Percentiles rank a stretch among this genome's conserved stretches.
Evolutionary conservation across 345 rosid genomes (phyloP).

Genomic region (Citropsis articulata): DNA sequence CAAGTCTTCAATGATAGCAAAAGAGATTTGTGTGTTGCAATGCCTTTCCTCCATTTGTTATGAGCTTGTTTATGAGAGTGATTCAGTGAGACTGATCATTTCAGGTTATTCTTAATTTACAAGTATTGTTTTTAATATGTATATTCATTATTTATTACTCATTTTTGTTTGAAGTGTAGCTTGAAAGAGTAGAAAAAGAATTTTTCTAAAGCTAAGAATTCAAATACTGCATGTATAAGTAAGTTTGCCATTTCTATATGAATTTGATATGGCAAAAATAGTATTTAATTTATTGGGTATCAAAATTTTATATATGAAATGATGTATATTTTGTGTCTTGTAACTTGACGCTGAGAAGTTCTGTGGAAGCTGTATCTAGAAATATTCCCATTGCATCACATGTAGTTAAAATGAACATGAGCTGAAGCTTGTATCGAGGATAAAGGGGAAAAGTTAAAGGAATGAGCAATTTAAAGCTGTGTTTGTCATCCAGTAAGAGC

Average conservation of each 20-base stretch:
- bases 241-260: slow-evolving; percentile 24
- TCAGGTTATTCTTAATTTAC: background rate
- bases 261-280: background rate
- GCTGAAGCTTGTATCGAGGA: background rate
- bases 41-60: no score
- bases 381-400: background rate
- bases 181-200: slow-evolving; percentile 84
- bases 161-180: slow-evolving; percentile 35
- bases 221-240: slow-evolving; percentile 79
- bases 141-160: background rate
- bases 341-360: background rate
- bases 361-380: background rate
- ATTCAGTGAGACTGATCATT: no score
- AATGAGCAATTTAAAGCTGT: background rate
- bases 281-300: background rate
- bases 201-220: slow-evolving; percentile 62
- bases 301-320: background rate
- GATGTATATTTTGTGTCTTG: background rate
- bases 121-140: background rate
- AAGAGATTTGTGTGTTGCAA: slow-evolving; percentile 61
- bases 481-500: background rate
- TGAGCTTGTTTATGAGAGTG: no score
- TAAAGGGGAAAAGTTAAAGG: background rate
- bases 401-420: background rate
- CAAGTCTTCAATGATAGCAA: slow-evolving; percentile 53